Evolutionary conservation across 441 rosid species (phyloP), one percentile per base, ranked within the genome.

Genomic region (Corymbia calophylla): DNA sequence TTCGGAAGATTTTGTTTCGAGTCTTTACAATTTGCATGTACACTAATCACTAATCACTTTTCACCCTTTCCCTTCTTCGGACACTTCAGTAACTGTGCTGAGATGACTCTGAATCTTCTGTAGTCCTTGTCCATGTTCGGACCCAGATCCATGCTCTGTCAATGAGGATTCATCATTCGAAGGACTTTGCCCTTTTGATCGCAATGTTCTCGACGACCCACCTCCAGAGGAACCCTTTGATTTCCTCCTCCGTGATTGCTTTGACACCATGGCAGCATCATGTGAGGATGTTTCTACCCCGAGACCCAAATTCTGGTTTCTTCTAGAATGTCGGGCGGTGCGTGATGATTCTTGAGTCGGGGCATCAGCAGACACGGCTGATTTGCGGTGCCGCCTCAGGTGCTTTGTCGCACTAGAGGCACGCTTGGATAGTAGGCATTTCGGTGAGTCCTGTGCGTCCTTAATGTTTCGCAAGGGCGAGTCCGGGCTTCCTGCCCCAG

Each of bases 211-310:
- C 31, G 88, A 14, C 27, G 92, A 88, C 68, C 84, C 88, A 90
- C 93, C 56, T 53, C 92, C 93, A 32, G 87, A 66, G 84, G 95
- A 91, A 47, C 91, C 95, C 91, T 93, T 96, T 32, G 92, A 87
- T 92, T 92, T 95, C 93, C 93, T 95, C 56, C 90, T 90, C 64
- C 94, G 95, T 27, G 97, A 88, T 90, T 92, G 93, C 89, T 89
- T 95, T 16, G 91, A 89, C 27, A 87, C 60, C 44, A 91, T 87
- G 55, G 94, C 87, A 64, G 89, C 68, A 44, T 94, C 95, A 3
- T 88, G 91, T 5, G 91, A 88, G 44, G 94, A 87, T 21, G 94
- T 89, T 87, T 95, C 97, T n/a, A 9, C 58, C 3, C 93, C 93
- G 1, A 70, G 84, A 44, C 84, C 91, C 9, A 95, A 87, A 55